Conservation (phyloP, 2,329 filamentous ascomycete species). For the Hypoxylon sp. region DNA sequence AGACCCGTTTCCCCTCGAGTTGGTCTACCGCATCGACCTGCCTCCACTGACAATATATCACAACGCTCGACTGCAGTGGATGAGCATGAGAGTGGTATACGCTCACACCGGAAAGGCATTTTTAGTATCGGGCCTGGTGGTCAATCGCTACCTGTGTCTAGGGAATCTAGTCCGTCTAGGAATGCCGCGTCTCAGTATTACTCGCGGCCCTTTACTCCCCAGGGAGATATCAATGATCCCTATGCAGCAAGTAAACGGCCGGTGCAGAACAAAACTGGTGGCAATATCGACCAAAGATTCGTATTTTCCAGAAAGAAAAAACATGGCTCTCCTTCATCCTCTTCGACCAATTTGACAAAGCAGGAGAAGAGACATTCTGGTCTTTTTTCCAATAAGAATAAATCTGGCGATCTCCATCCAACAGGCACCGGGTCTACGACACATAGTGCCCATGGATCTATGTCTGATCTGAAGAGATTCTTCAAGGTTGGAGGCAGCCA, state of each 20-base stretch:
- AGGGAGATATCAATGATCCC: slow-evolving; percentile 85
- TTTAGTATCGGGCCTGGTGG: slow-evolving; percentile 65
- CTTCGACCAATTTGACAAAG: slow-evolving; percentile 66
- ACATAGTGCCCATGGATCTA: slow-evolving; percentile 79
- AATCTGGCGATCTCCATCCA: slow-evolving; percentile 61
- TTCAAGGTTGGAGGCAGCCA: slow-evolving; percentile 83
- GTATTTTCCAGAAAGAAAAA: slow-evolving; percentile 85
- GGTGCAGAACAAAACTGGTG: slow-evolving; percentile 75
- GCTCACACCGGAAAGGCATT: slow-evolving; percentile 68
- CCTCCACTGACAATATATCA: slow-evolving; percentile 61
- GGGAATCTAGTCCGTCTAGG: slow-evolving; percentile 76
- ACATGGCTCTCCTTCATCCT: slow-evolving; percentile 69
- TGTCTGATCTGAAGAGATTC: slow-evolving; percentile 96
- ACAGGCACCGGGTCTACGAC: slow-evolving; percentile 65
- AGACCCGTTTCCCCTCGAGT: slow-evolving; percentile 60
- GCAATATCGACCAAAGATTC: slow-evolving; percentile 82
- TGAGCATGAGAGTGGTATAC: slow-evolving; percentile 50
- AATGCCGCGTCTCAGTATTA: slow-evolving; percentile 74
- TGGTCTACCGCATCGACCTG: slow-evolving; percentile 60
- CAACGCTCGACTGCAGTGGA: slow-evolving; percentile 60
- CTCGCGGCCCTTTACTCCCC: slow-evolving; percentile 82
- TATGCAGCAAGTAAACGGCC: slow-evolving; percentile 87
- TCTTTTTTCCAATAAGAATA: slow-evolving; percentile 58
- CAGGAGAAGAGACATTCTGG: slow-evolving; percentile 68
- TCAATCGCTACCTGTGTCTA: slow-evolving; percentile 70